These are phyloP conservation scores for Candida maltosa DNA, from an alignment of 805 yeast species.

Conservation along the genomic window DNA sequence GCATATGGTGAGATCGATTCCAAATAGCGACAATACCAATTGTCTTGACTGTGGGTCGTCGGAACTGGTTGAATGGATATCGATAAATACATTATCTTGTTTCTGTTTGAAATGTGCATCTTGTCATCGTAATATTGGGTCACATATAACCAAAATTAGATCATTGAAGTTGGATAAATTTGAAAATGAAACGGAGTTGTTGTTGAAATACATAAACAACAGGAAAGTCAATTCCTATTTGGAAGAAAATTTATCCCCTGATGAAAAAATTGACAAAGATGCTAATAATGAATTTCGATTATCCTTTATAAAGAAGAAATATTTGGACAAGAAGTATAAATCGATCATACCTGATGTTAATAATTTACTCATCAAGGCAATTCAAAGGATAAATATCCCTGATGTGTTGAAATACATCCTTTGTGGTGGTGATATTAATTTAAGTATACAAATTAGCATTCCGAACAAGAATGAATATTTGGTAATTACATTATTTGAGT, in stretches of 20 bases:
- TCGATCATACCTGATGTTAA: conserved; percentile 17
- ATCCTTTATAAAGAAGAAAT: conserved; percentile 64
- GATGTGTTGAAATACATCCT: conserved; percentile 42
- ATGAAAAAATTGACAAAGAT: conserved; percentile 24
- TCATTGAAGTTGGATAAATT: conserved; percentile 75
- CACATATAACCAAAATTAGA: conserved; percentile 74
- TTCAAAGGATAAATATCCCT: conserved; percentile 47
- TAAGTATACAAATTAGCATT: conserved; percentile 31
- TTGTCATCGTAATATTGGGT: conserved; percentile 81
- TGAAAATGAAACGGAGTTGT: conserved; percentile 54
- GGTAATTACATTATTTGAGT: conserved; percentile 35
- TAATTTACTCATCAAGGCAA: conserved; percentile 47
- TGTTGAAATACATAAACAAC: conserved; percentile 56
- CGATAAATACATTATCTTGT: conserved; percentile 66
- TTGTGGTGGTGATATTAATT: conserved; percentile 46
- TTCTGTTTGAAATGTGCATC: conserved; percentile 86
- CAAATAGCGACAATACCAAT: conserved; percentile 50
- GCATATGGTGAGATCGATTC: conserved; percentile 34
- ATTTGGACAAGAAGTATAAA: conserved; percentile 47
- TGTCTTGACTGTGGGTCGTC: conserved; percentile 81
- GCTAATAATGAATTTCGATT: conserved; percentile 47
- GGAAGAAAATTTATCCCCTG: conserved; percentile 37
- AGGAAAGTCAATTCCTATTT: conserved; percentile 53
- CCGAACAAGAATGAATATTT: conserved; percentile 15
- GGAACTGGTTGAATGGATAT: conserved; percentile 80